Evolutionary conservation across 1,284 basidiomycete genomes (phyloP).

Genomic region (Phylloboletellus chloephorus): DNA sequence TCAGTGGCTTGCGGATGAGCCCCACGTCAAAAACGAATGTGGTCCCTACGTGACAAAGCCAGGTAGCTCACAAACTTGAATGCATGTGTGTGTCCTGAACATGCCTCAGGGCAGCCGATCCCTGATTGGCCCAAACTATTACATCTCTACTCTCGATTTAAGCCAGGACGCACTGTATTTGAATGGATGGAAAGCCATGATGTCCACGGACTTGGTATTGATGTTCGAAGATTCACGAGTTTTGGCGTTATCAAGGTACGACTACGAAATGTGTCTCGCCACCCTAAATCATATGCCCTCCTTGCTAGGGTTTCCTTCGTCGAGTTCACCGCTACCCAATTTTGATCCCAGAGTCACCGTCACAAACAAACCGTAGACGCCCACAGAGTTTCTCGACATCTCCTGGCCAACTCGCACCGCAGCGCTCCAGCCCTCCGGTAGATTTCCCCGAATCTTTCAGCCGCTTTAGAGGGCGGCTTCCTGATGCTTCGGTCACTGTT

Average conservation of each 20-base stretch:
- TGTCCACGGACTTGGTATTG: conserved; percentile 72
- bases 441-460: conserved; percentile 25
- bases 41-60: conserved; percentile 82
- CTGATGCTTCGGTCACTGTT: conserved; percentile 22
- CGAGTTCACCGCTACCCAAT: conserved; percentile 92
- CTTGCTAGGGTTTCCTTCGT: conserved; percentile 78
- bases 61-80: conserved; percentile 36
- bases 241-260: conserved; percentile 95
- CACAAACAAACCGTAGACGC: conserved; percentile 34
- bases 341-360: conserved; percentile 42
- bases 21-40: conserved; percentile 82
- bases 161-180: conserved; percentile 77
- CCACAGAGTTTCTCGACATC: conserved; percentile 39
- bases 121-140: conserved; percentile 83
- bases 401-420: conserved; percentile 23
- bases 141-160: conserved; percentile 82
- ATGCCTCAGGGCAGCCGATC: conserved; percentile 42
- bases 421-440: conserved; percentile 22
- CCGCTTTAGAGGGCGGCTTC: conserved; percentile 32
- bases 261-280: conserved; percentile 1
- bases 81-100: conserved; percentile 7
- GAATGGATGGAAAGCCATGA: conserved; percentile 86
- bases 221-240: conserved; percentile 90
- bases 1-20: conserved; percentile 79
- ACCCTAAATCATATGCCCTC: background rate